Base-by-base conservation (phyloP, 177 flowering plant genomes). In the Vitis hybrid region DNA sequence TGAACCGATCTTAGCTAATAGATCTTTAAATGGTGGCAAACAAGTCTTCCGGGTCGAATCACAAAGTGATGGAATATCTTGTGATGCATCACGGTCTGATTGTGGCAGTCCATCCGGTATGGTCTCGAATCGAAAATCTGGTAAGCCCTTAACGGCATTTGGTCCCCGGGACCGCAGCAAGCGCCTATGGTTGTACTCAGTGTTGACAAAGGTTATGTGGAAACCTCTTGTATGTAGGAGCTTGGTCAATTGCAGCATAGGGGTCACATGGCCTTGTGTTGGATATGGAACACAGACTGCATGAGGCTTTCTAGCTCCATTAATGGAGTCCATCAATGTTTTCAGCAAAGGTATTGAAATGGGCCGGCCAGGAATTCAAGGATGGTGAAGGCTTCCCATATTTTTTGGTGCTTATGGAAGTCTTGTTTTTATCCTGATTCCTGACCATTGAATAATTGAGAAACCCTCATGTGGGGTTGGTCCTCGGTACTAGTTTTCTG, bases 21-120 rank as follows among this genome's bases (percentile, higher is more conserved):
- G 62, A 23, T 79, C 64, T 1, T 14, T 19, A n/a, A 81, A 75
- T 3, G 85, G 80, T 5, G 5, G 67, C 10, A 76, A 21, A n/a
- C 74, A 76, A 34, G 21, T 74, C 30, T 40, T 71, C 9, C 62
- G 49, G 1, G 48, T 52, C 9, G 77, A 64, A 49, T 74, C 65
- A 56, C 72, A 65, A 1, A 83, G 58, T 1, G 77, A 2, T 0
- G 75, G 68, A n/a, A 77, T 23, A 60, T 77, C 77, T 48, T 81
- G 84, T 9, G 83, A 75, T 2, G 81, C 77, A n/a, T 81, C 75
- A 1, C 59, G 49, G n/a, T 79, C 82, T 0, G 85, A 80, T 2
- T 79, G 80, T 0, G 82, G 83, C 21, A 80, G 62, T 1, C 87
- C 87, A 26, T 82, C 87, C 0, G 85, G 75, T 7, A 84, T 84